These are phyloP conservation scores for Orbilia oligospora DNA, from an alignment of 2,329 filamentous ascomycete species.

Conservation along the genomic window DNA sequence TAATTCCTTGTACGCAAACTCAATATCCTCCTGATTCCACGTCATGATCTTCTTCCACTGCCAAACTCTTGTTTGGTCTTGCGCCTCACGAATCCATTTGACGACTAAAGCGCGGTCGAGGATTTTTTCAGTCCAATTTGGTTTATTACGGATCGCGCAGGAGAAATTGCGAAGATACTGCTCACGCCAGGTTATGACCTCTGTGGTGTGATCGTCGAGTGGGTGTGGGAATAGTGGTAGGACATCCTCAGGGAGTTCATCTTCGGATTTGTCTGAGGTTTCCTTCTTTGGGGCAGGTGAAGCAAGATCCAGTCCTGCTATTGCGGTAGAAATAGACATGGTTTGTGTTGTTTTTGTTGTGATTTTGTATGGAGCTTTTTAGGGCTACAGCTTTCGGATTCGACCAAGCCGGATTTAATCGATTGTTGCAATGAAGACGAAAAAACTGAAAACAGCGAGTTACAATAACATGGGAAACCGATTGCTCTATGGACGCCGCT, in stretches of 20 bases:
- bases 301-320: not conserved
- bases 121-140: conserved; percentile 57
- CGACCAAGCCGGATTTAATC: not conserved
- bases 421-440: not conserved
- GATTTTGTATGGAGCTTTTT: not conserved
- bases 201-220: conserved; percentile 21
- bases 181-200: conserved; percentile 42
- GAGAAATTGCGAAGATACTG: conserved; percentile 50
- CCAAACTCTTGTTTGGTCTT: conserved; percentile 2
- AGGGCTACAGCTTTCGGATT: not conserved
- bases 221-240: conserved; percentile 34
- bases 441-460: too few relatives aligned
- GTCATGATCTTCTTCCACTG: conserved; percentile 22
- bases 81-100: conserved; percentile 56
- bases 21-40: conserved; percentile 40
- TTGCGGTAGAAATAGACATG: not conserved
- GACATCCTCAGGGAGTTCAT: not conserved
- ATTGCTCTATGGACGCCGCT: not conserved
- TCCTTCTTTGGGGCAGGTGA: too few relatives aligned
- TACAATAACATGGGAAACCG: not conserved
- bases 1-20: conserved; percentile 41
- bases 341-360: conserved; percentile 8
- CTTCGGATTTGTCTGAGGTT: not conserved
- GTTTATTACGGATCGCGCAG: conserved; percentile 39
- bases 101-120: conserved; percentile 35